These are phyloP conservation scores for Kluyveromyces wickerhamii DNA, from an alignment of 805 yeast species.

Conservation along the genomic window DNA sequence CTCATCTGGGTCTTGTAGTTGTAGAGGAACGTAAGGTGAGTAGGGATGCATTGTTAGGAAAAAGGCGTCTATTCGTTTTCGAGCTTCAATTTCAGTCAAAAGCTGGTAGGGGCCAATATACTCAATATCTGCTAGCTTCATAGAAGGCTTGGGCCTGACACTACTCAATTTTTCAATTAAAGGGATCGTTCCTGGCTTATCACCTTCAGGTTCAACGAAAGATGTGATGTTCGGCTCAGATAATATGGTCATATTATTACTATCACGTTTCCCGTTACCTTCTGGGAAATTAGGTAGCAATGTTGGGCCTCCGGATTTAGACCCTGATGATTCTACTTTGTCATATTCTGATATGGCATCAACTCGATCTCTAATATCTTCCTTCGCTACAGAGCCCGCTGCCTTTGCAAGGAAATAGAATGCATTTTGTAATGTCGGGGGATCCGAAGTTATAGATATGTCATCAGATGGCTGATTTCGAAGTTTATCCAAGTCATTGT, in stretches of 20 bases:
- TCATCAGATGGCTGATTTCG: not conserved
- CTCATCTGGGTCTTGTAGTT: slow-evolving; percentile 55
- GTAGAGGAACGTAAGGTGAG: slow-evolving; percentile 78
- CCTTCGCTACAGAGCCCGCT: slow-evolving; percentile 67
- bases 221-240: slow-evolving; percentile 10
- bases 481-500: not conserved
- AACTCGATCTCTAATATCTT: slow-evolving; percentile 56
- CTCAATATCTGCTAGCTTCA: slow-evolving; percentile 48
- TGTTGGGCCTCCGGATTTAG: not conserved
- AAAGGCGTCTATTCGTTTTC: slow-evolving; percentile 48
- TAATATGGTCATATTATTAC: not conserved
- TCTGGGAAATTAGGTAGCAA: not conserved
- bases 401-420: slow-evolving; percentile 68
- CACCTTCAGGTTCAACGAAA: slow-evolving; percentile 17
- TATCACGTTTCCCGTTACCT: not conserved
- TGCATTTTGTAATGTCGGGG: slow-evolving; percentile 45
- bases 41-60: slow-evolving; percentile 80
- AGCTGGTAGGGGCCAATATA: slow-evolving; percentile 48
- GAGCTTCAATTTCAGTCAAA: slow-evolving; percentile 56
- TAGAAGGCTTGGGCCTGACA: slow-evolving; percentile 29
- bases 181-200: slow-evolving; percentile 22
- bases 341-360: slow-evolving; percentile 32
- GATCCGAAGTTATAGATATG: slow-evolving; percentile 3
- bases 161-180: slow-evolving; percentile 27
- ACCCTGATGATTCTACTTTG: slow-evolving; percentile 2